Conservation (phyloP, 2,329 filamentous ascomycete species). For the Verticillium longisporum region DNA sequence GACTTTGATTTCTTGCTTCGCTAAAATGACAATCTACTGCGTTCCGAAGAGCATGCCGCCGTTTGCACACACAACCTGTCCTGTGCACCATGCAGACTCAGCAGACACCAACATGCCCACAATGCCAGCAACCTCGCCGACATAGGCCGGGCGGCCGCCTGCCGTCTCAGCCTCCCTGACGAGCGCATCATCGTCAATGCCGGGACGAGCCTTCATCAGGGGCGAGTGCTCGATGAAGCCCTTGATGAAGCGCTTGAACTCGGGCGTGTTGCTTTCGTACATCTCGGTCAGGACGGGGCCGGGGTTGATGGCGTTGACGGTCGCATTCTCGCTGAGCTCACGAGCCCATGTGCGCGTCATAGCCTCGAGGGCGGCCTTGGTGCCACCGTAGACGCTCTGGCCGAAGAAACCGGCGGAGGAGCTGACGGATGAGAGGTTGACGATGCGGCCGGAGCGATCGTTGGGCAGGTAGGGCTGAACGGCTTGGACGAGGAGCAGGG, state of each 20-base stretch:
- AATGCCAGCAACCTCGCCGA: slow-evolving; percentile 66
- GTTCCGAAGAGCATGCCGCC: slow-evolving; percentile 55
- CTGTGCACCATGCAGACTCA: slow-evolving; percentile 70
- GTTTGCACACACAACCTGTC: slow-evolving; percentile 73
- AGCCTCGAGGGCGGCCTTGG: slow-evolving; percentile 52
- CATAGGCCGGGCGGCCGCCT: slow-evolving; percentile 56
- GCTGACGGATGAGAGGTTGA: slow-evolving; percentile 49
- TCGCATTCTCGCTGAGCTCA: slow-evolving; percentile 45
- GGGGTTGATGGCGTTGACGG: slow-evolving; percentile 52
- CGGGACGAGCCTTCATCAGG: slow-evolving; percentile 52
- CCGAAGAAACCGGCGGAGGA: slow-evolving; percentile 45
- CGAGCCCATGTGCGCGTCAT: slow-evolving; percentile 54
- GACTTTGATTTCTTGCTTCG: background rate
- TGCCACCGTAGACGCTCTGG: slow-evolving; percentile 51
- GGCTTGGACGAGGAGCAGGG: slow-evolving; percentile 70
- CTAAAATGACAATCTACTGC: slow-evolving; percentile 13
- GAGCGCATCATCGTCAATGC: slow-evolving; percentile 54
- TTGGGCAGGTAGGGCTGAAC: slow-evolving; percentile 60
- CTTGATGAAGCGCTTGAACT: slow-evolving; percentile 34
- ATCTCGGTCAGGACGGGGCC: slow-evolving; percentile 48
- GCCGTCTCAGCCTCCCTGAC: slow-evolving; percentile 50
- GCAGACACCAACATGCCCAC: slow-evolving; percentile 68
- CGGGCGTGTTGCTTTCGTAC: slow-evolving; percentile 36
- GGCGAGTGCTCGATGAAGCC: slow-evolving; percentile 48
- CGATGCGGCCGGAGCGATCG: slow-evolving; percentile 54